Conservation (phyloP, 345 rosid species). For the Camelina hispida region DNA sequence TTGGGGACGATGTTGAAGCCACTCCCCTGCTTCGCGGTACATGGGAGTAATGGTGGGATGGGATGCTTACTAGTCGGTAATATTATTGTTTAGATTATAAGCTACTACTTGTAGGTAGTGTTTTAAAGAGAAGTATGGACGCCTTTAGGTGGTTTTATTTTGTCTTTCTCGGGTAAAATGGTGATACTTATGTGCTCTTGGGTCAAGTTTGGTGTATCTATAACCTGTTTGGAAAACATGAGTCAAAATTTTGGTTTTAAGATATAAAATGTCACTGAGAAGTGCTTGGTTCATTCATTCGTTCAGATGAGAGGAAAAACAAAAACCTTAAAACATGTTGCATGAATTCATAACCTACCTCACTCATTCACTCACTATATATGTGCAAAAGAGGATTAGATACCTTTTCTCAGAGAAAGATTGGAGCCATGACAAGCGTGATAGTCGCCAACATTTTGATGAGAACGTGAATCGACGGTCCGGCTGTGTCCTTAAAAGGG, state of each 20-base stretch:
- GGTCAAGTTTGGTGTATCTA: constrained; percentile 1
- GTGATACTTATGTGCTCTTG: constrained; percentile 1
- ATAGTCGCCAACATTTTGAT: constrained; percentile 82
- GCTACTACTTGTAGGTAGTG: constrained; percentile 4
- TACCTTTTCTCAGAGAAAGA: constrained; percentile 53
- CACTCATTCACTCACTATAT: background rate
- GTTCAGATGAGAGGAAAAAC: constrained; percentile 23
- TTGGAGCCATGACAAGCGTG: constrained; percentile 94
- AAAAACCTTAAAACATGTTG: constrained; percentile 21
- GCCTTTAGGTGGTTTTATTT: background rate
- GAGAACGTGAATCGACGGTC: constrained; percentile 93
- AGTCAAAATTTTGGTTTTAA: background rate
- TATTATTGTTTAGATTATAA: constrained; percentile 19
- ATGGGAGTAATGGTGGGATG: constrained; percentile 50
- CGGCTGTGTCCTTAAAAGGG: constrained; percentile 96
- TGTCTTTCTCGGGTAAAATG: constrained; percentile 5
- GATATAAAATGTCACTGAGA: background rate
- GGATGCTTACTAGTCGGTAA: constrained; percentile 13
- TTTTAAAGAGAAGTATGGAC: background rate
- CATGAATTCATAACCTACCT: constrained; percentile 13
- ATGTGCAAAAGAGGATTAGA: background rate
- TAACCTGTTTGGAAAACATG: background rate
- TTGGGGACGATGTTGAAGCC: constrained; percentile 60
- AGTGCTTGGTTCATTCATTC: background rate
- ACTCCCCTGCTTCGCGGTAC: constrained; percentile 61